Percentiles rank a stretch among this genome's conserved stretches.
Conservation (phyloP, 164 flowering plant species). For the Euptelea pleiosperma region DNA sequence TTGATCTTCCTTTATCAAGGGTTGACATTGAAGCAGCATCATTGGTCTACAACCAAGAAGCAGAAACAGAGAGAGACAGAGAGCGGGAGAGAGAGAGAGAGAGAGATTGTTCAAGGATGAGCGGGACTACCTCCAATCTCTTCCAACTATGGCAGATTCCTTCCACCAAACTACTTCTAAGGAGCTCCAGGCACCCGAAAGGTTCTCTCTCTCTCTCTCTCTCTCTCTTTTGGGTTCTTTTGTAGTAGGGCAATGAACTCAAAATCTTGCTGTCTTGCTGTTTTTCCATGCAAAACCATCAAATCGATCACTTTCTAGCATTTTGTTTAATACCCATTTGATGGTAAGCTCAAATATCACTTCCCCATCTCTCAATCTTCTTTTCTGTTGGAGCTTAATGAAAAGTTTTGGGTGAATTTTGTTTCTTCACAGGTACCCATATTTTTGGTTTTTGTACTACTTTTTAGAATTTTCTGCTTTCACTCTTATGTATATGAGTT, state of each 20-base stretch:
- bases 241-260: background rate
- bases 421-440: no score
- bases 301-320: background rate
- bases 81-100: conserved; percentile 3
- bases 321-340: no score
- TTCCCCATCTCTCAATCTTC: background rate
- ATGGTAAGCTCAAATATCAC: background rate
- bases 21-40: no score
- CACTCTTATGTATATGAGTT: background rate
- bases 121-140: conserved; percentile 28
- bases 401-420: background rate
- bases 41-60: no score
- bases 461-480: background rate
- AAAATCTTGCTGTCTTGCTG: background rate
- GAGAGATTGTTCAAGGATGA: conserved; percentile 21
- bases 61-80: conserved; percentile 2
- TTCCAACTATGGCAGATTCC: conserved; percentile 44
- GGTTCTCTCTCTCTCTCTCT: conserved; percentile 19
- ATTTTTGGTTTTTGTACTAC: no score
- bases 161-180: conserved; percentile 27
- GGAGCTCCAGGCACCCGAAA: conserved; percentile 22
- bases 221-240: background rate
- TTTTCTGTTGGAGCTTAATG: background rate
- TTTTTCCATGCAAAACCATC: background rate
- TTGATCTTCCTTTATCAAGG: no score